A percentile compares a stretch with the other conserved stretches of the same genome.
phyloP scores from a whole-genome alignment of 768 basidiomycete species.

The Kwoniella mangroviensis region DNA sequence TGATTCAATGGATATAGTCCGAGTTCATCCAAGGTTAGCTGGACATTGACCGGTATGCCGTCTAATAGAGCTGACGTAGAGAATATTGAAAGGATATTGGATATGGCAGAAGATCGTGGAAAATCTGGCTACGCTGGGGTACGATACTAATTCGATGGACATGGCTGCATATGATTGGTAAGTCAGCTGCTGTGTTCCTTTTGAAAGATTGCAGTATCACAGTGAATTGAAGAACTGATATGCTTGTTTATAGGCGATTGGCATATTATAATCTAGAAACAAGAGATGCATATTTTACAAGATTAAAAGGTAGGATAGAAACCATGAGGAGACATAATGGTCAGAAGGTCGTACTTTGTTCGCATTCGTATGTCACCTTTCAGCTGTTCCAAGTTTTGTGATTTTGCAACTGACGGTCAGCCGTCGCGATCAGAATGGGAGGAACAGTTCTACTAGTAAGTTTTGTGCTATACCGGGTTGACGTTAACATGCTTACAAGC shows the following conservation, averaged over 20 bases:
- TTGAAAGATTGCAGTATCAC: too few species aligned
- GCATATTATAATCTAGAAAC: conserved; percentile 84
- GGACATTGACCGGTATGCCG: too few species aligned
- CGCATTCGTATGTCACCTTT: conserved; percentile 62
- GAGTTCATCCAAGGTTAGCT: conserved; percentile 52
- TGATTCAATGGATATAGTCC: conserved; percentile 28
- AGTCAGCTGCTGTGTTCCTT: background rate
- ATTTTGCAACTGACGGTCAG: background rate
- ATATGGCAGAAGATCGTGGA: conserved; percentile 83
- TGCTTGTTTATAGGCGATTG: conserved; percentile 38
- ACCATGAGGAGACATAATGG: conserved; percentile 72
- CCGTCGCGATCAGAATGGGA: conserved; percentile 50
- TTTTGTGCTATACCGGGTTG: background rate
- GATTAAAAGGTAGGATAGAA: conserved; percentile 79
- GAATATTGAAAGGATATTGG: conserved; percentile 98
- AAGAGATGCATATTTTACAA: conserved; percentile 56
- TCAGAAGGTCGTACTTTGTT: conserved; percentile 74
- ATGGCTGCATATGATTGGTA: conserved; percentile 80
- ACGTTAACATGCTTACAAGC: background rate
- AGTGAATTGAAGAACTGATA: background rate
- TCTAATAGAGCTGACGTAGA: too few species aligned
- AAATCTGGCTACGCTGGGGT: conserved; percentile 89
- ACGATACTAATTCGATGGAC: conserved; percentile 66
- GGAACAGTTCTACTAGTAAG: conserved; percentile 53
- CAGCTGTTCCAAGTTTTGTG: background rate